Base-by-base conservation (phyloP, 2,329 filamentous ascomycete genomes). In the Fusarium sp. region DNA sequence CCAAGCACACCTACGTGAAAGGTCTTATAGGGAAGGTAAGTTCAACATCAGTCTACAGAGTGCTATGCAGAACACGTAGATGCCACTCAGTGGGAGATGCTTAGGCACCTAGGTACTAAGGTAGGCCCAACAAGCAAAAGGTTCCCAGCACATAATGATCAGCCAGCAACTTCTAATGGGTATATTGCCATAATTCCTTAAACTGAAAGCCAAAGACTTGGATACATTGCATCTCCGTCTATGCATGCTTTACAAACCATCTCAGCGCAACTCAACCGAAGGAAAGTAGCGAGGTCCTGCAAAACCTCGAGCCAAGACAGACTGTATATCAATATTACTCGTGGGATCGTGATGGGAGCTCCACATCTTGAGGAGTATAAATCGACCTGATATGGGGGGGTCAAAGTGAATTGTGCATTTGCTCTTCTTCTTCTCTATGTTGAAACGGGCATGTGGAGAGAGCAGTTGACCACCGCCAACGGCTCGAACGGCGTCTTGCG, bases 321-420 rank as follows among this genome's bases (percentile, higher is more conserved):
- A 94, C 81, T 97, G 93, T 42, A 98, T 94, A 79, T 97, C 95
- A 72, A 98, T 97, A 77, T 97, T 97, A 65, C 85, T 85, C 10
- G 80, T 76, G 8, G 89, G 86, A 53, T 91, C 90, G 31, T 90
- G 88, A 66, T 90, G 89, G 5, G 93, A 92, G 76, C 91, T 95
- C 93, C 94, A 98, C 80, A 98, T 90, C 85, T 98, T 98, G 71
- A 98, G 85, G 45, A 98, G 83, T 58, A 98, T 92, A 80, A 93
- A 97, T 63, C 93, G 89, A 10, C 93, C 93, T 16, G 93, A 94
- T 67, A 96, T 89, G 0, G 93, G 92, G 63, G 94, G 93, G 75
- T 95, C 90, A 75, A 98, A 98, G 65, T 90, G 91, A 76, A 98
- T 92, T 20, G 92, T 95, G 75, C 96, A 95, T 81, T 92, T 94